These are phyloP conservation scores for Zymoseptoria pseudotritici DNA, from an alignment of 2,329 filamentous ascomycete genomes.

Conservation along the genomic window DNA sequence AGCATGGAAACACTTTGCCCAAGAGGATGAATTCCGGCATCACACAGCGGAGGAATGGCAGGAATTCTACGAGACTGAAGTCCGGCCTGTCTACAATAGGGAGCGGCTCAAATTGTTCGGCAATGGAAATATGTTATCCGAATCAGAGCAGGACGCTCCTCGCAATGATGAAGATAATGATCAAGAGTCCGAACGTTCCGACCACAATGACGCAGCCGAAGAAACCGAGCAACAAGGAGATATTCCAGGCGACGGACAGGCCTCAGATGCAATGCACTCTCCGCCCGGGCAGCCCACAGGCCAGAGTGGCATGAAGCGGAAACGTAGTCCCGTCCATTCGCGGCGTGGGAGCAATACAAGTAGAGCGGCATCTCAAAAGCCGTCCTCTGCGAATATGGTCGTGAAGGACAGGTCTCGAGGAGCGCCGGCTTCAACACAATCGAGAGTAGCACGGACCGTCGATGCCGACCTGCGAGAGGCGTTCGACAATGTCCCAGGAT, in stretches of 20 bases:
- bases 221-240: no score
- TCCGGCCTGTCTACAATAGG: slow-evolving; percentile 19
- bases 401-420: neutral
- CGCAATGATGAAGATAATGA: neutral
- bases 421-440: neutral
- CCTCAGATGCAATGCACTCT: neutral
- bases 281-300: neutral
- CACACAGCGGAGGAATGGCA: slow-evolving; percentile 24
- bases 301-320: neutral
- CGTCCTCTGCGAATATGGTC: neutral
- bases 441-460: neutral
- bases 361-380: neutral
- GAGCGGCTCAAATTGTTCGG: neutral
- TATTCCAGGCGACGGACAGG: neutral
- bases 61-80: slow-evolving; percentile 19
- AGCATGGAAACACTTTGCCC: neutral
- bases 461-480: neutral
- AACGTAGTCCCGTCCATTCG: neutral
- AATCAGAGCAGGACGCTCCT: neutral
- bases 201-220: no score
- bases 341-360: neutral
- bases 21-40: neutral
- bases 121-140: neutral
- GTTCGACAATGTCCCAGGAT: neutral
- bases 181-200: neutral